Evolutionary conservation across 129 eudicot genomes (phyloP).

Genomic region (Saussurea involucrata): DNA sequence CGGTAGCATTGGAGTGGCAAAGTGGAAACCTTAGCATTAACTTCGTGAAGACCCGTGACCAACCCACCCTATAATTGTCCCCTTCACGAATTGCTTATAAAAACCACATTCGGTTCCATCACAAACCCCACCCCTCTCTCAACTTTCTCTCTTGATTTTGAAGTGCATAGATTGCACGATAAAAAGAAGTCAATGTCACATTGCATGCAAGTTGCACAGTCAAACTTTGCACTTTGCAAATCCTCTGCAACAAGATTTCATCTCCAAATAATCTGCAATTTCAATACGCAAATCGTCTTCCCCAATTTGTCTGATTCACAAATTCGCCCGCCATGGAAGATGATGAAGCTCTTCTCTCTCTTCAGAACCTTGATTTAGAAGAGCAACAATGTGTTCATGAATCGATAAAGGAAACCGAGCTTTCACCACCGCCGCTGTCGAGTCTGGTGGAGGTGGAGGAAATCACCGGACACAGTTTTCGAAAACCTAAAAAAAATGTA

Average conservation of each 20-base stretch:
- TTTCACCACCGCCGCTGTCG: not conserved
- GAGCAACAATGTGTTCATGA: too few relatives aligned
- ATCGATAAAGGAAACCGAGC: not conserved
- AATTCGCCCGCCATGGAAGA: not conserved
- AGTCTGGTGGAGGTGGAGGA: slow-evolving; percentile 35
- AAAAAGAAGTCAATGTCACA: not conserved
- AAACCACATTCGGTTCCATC: too few relatives aligned
- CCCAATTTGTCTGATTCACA: not conserved
- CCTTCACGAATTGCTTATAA: too few relatives aligned
- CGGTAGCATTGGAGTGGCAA: too few relatives aligned
- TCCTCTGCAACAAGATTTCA: not conserved
- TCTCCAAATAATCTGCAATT: not conserved
- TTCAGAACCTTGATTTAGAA: not conserved
- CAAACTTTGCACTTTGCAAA: not conserved
- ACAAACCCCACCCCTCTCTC: too few relatives aligned
- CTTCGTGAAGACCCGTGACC: too few relatives aligned
- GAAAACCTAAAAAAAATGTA: too few relatives aligned
- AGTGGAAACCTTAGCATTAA: too few relatives aligned
- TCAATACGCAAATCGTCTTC: not conserved
- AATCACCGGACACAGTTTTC: slow-evolving; percentile 29
- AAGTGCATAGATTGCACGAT: too few relatives aligned
- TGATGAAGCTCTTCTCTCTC: not conserved
- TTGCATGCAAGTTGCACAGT: not conserved
- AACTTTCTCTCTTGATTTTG: too few relatives aligned
- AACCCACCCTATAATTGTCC: too few relatives aligned